A percentile compares a stretch with the other conserved stretches of the same genome.
These are phyloP conservation scores for Phytophthora constricta DNA, from an alignment of 352 stramenopile species.

Conservation along the genomic window DNA sequence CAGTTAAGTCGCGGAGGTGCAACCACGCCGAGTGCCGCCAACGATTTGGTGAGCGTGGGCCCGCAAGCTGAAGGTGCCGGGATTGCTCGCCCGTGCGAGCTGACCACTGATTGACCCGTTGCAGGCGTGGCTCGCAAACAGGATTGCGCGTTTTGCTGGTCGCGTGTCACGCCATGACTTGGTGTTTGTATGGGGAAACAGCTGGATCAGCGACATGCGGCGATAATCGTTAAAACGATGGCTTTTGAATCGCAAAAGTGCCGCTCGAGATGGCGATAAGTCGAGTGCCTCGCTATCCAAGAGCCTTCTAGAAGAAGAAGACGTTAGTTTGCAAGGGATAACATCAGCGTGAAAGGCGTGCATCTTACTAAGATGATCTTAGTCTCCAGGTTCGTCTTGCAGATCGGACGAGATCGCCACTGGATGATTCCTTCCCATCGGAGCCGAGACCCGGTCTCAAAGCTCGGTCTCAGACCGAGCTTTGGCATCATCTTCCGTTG, in stretches of 20 bases:
- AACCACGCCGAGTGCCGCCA: not conserved
- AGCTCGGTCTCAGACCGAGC: too few relatives aligned
- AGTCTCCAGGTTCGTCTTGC: too few relatives aligned
- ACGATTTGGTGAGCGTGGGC: not conserved
- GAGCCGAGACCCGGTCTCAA: too few relatives aligned
- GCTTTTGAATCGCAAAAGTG: constrained; percentile 16
- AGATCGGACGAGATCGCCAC: too few relatives aligned
- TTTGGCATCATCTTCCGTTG: not conserved
- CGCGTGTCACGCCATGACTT: not conserved
- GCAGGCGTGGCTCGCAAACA: not conserved
- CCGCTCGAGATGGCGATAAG: too few relatives aligned
- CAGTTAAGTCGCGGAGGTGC: not conserved
- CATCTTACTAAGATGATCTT: too few relatives aligned
- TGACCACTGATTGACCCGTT: not conserved
- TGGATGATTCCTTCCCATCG: too few relatives aligned
- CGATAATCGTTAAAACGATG: not conserved
- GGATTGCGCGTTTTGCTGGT: constrained; percentile 5
- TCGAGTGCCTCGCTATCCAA: too few relatives aligned
- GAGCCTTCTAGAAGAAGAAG: too few relatives aligned
- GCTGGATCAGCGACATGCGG: not conserved
- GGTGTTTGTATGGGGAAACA: not conserved
- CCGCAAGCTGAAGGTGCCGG: not conserved
- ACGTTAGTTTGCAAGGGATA: too few relatives aligned
- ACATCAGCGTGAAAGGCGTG: too few relatives aligned
- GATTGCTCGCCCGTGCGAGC: not conserved